Evolutionary conservation across 768 basidiomycete genomes (phyloP).

Genomic region (Dacryopinax spathularia): DNA sequence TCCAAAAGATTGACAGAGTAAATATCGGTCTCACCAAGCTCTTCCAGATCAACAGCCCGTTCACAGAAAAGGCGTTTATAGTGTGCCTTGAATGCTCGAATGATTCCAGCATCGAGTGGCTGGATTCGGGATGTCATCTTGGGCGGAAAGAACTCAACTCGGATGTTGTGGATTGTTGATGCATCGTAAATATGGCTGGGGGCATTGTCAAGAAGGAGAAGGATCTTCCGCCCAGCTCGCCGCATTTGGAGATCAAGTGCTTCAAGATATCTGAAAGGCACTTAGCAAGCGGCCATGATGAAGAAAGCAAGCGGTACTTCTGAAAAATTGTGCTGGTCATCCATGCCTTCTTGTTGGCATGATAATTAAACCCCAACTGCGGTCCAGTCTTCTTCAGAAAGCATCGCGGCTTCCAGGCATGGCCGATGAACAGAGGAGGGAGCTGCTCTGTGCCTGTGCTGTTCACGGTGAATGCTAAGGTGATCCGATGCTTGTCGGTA

Average conservation of each 20-base stretch:
- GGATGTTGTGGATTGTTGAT: conserved; percentile 4
- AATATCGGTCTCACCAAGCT: conserved; percentile 15
- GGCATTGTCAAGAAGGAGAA: conserved; percentile 11
- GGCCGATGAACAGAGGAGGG: neutral
- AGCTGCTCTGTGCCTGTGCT: neutral
- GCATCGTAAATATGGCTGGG: conserved; percentile 4
- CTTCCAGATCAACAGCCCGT: conserved; percentile 20
- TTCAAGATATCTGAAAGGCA: neutral
- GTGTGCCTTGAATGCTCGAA: conserved; percentile 19
- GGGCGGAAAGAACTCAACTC: conserved; percentile 8
- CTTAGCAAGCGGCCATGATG: neutral
- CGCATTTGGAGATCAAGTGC: neutral
- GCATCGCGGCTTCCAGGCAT: neutral
- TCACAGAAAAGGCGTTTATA: conserved; percentile 22
- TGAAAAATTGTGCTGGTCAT: conserved; percentile 6
- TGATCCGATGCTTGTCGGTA: neutral
- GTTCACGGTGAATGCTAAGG: neutral
- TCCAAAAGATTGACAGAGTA: conserved; percentile 30
- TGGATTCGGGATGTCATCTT: conserved; percentile 15
- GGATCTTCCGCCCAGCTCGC: conserved; percentile 8
- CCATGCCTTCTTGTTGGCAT: conserved; percentile 6
- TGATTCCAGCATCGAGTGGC: conserved; percentile 14
- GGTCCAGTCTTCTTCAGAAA: conserved; percentile 2
- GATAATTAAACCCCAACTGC: conserved; percentile 4
- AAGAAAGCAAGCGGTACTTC: no score